Conservation (phyloP, 371 early-diverging fungal species). For the Mortierella sp. region DNA sequence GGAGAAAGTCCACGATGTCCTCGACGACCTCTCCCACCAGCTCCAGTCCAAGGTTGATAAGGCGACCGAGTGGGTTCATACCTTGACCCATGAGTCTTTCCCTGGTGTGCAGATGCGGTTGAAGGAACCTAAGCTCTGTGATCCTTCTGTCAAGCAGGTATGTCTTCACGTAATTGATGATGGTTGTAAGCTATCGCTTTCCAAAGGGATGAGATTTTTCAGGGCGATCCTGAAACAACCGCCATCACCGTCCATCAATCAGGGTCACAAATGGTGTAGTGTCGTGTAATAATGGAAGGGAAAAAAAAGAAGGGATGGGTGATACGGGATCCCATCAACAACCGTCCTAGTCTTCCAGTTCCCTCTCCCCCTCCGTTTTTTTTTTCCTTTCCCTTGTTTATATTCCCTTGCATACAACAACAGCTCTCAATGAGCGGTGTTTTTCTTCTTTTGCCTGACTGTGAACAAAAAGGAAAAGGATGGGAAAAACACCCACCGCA, state of each 20-base stretch:
- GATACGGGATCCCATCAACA: background rate
- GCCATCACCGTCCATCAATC: background rate
- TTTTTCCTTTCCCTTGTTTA: background rate
- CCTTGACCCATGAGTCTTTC: slow-evolving; percentile 73
- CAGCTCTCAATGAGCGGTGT: background rate
- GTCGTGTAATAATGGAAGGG: background rate
- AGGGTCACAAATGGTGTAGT: background rate
- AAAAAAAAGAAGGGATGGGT: background rate
- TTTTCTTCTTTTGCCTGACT: background rate
- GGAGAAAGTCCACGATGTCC: slow-evolving; percentile 50
- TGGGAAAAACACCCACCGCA: background rate
- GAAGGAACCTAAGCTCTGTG: slow-evolving; percentile 84
- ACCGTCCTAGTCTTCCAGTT: slow-evolving; percentile 7
- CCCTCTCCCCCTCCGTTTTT: background rate
- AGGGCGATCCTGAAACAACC: slow-evolving; percentile 4
- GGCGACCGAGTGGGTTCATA: slow-evolving; percentile 59
- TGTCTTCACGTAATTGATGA: background rate
- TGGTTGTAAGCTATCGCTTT: background rate
- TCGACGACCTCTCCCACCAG: slow-evolving; percentile 49
- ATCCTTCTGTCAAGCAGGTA: slow-evolving; percentile 82
- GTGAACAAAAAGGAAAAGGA: background rate
- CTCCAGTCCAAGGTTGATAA: slow-evolving; percentile 42
- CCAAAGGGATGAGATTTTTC: background rate
- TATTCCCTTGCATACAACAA: background rate
- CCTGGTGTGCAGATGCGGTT: slow-evolving; percentile 81